Conservation (phyloP, 1,284 basidiomycete genomes). For the Cryptococcus sp. region DNA sequence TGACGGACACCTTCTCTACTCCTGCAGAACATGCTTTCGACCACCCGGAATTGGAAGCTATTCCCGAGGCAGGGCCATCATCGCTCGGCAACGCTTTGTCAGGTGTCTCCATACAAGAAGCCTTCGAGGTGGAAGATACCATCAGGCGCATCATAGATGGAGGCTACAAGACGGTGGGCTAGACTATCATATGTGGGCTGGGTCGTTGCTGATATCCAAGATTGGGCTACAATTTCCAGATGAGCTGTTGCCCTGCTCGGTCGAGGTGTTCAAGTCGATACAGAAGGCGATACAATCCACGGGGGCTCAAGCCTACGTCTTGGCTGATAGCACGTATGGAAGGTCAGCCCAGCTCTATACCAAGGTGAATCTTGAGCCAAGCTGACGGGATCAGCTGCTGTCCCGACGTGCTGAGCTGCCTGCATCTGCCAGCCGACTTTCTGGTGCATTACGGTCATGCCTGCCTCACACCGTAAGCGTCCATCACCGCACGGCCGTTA, state of each 20-base stretch:
- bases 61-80: constrained; percentile 22
- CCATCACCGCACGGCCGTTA: background rate
- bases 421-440: constrained; percentile 86
- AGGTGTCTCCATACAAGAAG: constrained; percentile 34
- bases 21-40: constrained; percentile 42
- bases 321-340: constrained; percentile 96
- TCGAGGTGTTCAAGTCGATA: constrained; percentile 73
- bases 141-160: constrained; percentile 41
- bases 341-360: constrained; percentile 54
- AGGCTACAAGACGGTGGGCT: constrained; percentile 45
- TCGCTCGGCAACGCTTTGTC: constrained; percentile 32
- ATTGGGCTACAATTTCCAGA: constrained; percentile 95
- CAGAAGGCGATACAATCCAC: constrained; percentile 52
- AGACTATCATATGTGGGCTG: no score
- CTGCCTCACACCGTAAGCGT: constrained; percentile 60
- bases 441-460: constrained; percentile 96
- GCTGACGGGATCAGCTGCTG: constrained; percentile 69
- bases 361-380: background rate
- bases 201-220: no score
- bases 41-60: constrained; percentile 26
- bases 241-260: constrained; percentile 79
- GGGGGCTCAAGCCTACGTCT: constrained; percentile 65
- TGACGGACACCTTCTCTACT: constrained; percentile 43
- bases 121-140: constrained; percentile 47
- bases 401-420: constrained; percentile 91